Base-by-base conservation (phyloP, 2,329 filamentous ascomycete species). In the Pyricularia grisea region DNA sequence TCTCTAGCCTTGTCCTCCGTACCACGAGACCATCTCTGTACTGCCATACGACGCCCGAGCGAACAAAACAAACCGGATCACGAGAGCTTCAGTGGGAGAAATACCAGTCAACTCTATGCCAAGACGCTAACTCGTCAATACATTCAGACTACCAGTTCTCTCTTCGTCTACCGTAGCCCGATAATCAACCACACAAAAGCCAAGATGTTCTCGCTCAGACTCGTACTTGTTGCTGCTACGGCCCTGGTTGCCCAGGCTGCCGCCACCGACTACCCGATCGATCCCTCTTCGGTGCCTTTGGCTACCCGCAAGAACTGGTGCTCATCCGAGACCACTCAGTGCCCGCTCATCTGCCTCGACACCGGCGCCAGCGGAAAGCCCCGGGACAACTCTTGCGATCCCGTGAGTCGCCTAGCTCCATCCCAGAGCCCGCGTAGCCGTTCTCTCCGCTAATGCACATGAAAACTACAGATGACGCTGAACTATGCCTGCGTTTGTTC, bases 401-500 rank as follows among this genome's bases (percentile, higher is more conserved):
- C 89, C 67, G 87, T 90, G 84, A 69, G 83, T 78, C 10, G 12
- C 7, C 4, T 28, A 27, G 25, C 64, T 65, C 14, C 25, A 33
- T 33, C 65, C 11, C 12, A 3, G 28, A 23, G 33, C 33, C 10
- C n/a, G 28, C 7, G 31, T 68, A 28, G n/a, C 65, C 50, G 23
- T 66, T 27, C n/a, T 27, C 11, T 7, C 11, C 31, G 25, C 63
- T 58, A 31, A 66, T 33, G 23, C n/a, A 20, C 31, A n/a, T 11
- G 14, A 55, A 25, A 31, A 64, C 14, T 25, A 64, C 28, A 65
- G 60, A 31, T 67, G 20, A 80, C 82, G 25, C 84, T 94, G 67
- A 83, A 81, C n/a, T 94, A 90, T 79, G 82, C 84, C 72, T 95
- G 92, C 78, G 82, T 92, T 73, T 95, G 92, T 81, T 83, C 84